phyloP scores from a whole-genome alignment of 139 green algal species.

The Chlamydomonas eustigma region DNA sequence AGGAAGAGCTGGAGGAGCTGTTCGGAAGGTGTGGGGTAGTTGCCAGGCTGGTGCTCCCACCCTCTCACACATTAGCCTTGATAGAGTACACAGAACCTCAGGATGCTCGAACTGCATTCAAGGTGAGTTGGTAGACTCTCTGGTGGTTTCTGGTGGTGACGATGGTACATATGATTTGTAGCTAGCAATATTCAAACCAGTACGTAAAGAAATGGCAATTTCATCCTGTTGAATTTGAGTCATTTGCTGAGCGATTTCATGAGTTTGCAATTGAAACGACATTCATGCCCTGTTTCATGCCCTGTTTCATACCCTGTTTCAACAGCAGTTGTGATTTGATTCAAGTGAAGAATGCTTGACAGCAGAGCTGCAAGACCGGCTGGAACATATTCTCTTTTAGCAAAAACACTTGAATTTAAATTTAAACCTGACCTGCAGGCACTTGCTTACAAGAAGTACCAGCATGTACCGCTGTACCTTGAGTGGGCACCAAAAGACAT shows the following conservation, averaged over 20 bases:
- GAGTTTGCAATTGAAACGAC: too few species aligned
- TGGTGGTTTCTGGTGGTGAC: too few species aligned
- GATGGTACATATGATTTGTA: too few species aligned
- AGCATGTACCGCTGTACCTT: constrained; percentile 93
- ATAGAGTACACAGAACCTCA: constrained; percentile 77
- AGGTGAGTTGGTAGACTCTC: constrained; percentile 25
- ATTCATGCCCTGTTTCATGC: too few species aligned
- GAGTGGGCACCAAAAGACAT: constrained; percentile 93
- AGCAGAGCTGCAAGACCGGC: too few species aligned
- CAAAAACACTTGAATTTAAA: too few species aligned
- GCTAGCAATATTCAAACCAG: too few species aligned
- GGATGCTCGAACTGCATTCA: constrained; percentile 48
- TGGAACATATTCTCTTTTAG: too few species aligned
- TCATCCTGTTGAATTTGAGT: too few species aligned
- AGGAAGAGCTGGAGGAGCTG: constrained; percentile 64
- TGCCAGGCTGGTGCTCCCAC: constrained; percentile 63
- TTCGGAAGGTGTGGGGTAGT: constrained; percentile 36
- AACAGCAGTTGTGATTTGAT: not conserved
- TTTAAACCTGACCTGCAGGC: constrained; percentile 35
- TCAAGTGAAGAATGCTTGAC: too few species aligned
- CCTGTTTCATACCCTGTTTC: not conserved
- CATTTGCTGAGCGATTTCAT: too few species aligned
- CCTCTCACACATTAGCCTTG: constrained; percentile 75
- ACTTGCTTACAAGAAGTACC: constrained; percentile 93
- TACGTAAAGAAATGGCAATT: too few species aligned